Evolutionary conservation across 306 rosid species (phyloP).

Genomic region (Castanea sativa): DNA sequence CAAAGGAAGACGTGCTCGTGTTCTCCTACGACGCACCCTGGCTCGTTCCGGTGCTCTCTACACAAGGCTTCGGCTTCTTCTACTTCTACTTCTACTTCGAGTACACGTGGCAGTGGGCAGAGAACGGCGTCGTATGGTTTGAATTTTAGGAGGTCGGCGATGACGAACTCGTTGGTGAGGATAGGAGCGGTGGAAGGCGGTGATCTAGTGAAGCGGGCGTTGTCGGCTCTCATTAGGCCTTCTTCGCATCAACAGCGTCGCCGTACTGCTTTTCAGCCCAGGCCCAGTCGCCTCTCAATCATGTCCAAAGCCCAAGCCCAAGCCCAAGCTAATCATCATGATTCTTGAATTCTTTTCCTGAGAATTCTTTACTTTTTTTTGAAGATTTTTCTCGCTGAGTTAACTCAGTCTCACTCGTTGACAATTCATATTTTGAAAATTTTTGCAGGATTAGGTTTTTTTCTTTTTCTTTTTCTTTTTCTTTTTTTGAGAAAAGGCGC

Average conservation of each 20-base stretch:
- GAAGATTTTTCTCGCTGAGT: too few species aligned
- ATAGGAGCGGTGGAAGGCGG: slow-evolving; percentile 67
- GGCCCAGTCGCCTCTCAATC: slow-evolving; percentile 50
- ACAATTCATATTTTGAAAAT: too few species aligned
- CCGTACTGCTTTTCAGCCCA: slow-evolving; percentile 53
- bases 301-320: slow-evolving; percentile 39
- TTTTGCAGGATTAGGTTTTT: too few species aligned
- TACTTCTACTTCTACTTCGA: too few species aligned
- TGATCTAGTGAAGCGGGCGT: slow-evolving; percentile 42
- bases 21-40: slow-evolving; percentile 71
- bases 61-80: slow-evolving; percentile 31
- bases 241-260: slow-evolving; percentile 53
- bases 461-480: too few species aligned
- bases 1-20: slow-evolving; percentile 51
- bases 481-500: too few species aligned
- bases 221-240: slow-evolving; percentile 48
- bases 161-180: slow-evolving; percentile 64
- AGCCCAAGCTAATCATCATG: not conserved
- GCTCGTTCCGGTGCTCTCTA: slow-evolving; percentile 67
- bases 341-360: not conserved
- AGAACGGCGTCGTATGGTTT: slow-evolving; percentile 24
- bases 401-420: too few species aligned
- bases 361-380: not conserved
- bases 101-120: slow-evolving; percentile 11
- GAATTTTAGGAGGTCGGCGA: slow-evolving; percentile 55